phyloP scores from a whole-genome alignment of 805 yeast species.

The Wickerhamomyces canadensis region DNA sequence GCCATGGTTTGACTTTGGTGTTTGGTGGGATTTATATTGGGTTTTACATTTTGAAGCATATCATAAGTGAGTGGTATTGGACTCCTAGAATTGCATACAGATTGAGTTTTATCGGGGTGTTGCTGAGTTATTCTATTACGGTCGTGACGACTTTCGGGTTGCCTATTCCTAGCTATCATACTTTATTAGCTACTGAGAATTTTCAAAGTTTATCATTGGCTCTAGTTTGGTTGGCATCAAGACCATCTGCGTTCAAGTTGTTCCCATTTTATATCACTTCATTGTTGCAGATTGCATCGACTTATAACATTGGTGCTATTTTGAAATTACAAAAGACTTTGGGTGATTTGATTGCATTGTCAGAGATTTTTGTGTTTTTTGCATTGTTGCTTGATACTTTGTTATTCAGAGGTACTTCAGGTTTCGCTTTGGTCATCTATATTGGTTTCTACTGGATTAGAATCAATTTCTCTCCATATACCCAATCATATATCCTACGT shows the following conservation, averaged over 20 bases:
- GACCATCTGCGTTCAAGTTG: conserved; percentile 60
- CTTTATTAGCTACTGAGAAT: conserved; percentile 66
- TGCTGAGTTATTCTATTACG: conserved; percentile 46
- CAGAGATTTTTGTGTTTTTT: conserved; percentile 51
- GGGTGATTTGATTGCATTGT: conserved; percentile 47
- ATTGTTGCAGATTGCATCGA: conserved; percentile 45
- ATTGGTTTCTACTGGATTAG: conserved; percentile 65
- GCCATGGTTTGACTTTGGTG: conserved; percentile 42
- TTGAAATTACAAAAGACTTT: conserved; percentile 33
- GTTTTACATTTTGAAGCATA: conserved; percentile 26
- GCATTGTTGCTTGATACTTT: conserved; percentile 56
- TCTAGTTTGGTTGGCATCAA: conserved; percentile 54
- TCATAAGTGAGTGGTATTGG: conserved; percentile 31
- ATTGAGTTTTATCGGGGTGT: conserved; percentile 50
- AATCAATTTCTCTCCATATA: conserved; percentile 44
- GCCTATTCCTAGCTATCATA: conserved; percentile 54
- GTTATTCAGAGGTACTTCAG: conserved; percentile 58
- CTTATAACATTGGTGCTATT: conserved; percentile 36
- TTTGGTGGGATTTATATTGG: conserved; percentile 35
- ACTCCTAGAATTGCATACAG: conserved; percentile 50
- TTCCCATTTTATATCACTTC: conserved; percentile 56
- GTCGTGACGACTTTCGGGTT: conserved; percentile 55
- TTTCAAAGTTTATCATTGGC: conserved; percentile 63
- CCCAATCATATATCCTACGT: conserved; percentile 30
- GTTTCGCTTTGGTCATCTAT: conserved; percentile 58